Evolutionary conservation across 164 flowering plant species (phyloP).

Genomic region (Vitis rotundifolia): DNA sequence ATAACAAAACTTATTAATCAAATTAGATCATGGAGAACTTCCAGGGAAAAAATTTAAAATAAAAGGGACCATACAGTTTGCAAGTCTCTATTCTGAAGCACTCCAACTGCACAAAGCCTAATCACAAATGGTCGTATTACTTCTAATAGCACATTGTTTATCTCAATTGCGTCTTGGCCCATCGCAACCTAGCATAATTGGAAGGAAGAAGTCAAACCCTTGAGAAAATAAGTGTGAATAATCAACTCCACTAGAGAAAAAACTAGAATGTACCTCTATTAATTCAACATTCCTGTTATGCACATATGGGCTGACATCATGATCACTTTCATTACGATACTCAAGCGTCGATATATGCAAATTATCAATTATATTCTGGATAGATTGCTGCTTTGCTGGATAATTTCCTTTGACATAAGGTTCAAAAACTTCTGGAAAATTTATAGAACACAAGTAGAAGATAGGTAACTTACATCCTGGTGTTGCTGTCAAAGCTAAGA

Average conservation of each 20-base stretch:
- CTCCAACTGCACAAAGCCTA: slow-evolving; percentile 57
- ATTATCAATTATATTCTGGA: slow-evolving; percentile 82
- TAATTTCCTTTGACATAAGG: slow-evolving; percentile 17
- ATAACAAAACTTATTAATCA: not conserved
- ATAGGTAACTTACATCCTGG: slow-evolving; percentile 79
- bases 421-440: not conserved
- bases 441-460: slow-evolving; percentile 3
- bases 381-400: slow-evolving; percentile 72
- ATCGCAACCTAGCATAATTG: slow-evolving; percentile 62
- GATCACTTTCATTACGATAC: slow-evolving; percentile 81
- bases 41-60: not conserved
- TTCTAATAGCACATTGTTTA: slow-evolving; percentile 54
- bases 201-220: not conserved
- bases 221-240: not conserved
- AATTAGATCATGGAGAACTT: not conserved
- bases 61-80: slow-evolving; percentile 52
- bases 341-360: slow-evolving; percentile 82
- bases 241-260: not conserved
- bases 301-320: slow-evolving; percentile 78
- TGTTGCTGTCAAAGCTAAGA: slow-evolving; percentile 90
- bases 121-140: slow-evolving; percentile 54
- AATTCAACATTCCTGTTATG: slow-evolving; percentile 76
- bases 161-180: slow-evolving; percentile 69
- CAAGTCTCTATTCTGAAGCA: slow-evolving; percentile 60
- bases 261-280: slow-evolving; percentile 51